Conservation (phyloP, 2,329 filamentous ascomycete genomes). For the Exophiala alcalophila region DNA sequence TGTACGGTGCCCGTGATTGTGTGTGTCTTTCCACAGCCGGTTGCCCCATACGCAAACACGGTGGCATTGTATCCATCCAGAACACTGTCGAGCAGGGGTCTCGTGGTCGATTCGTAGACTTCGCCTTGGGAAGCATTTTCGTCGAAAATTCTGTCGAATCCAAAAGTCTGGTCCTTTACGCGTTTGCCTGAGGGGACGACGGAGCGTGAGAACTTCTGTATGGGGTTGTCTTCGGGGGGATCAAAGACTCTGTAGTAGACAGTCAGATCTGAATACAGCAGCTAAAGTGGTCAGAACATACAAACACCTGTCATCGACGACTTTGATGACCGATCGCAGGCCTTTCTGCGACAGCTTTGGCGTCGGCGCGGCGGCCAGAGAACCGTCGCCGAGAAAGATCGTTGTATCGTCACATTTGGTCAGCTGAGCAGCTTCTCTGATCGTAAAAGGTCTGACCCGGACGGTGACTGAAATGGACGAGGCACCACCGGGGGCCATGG, state of each 20-base stretch:
- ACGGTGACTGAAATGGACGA: slow-evolving; percentile 54
- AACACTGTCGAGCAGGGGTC: slow-evolving; percentile 85
- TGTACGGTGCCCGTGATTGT: slow-evolving; percentile 91
- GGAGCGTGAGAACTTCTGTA: slow-evolving; percentile 80
- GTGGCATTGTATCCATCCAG: slow-evolving; percentile 98
- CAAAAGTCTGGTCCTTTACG: slow-evolving; percentile 96
- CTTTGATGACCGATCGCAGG: slow-evolving; percentile 87
- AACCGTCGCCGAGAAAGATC: slow-evolving; percentile 93
- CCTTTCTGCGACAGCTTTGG: slow-evolving; percentile 84
- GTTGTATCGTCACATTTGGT: slow-evolving; percentile 73
- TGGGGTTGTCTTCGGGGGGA: slow-evolving; percentile 88
- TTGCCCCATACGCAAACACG: slow-evolving; percentile 96
- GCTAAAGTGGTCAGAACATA: slow-evolving; percentile 49
- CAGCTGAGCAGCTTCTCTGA: slow-evolving; percentile 92
- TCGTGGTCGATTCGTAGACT: slow-evolving; percentile 91
- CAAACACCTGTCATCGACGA: slow-evolving; percentile 94
- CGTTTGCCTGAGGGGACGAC: slow-evolving; percentile 82
- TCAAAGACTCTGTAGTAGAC: slow-evolving; percentile 76
- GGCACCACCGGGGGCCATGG: slow-evolving; percentile 46
- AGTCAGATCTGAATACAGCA: neutral
- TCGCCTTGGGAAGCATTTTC: slow-evolving; percentile 89
- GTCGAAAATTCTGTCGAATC: slow-evolving; percentile 95
- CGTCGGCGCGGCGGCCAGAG: slow-evolving; percentile 78
- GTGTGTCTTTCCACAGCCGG: slow-evolving; percentile 96
- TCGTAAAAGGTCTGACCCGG: slow-evolving; percentile 66